Conservation (phyloP, 768 basidiomycete species). For the Saitozyma podzolica region DNA sequence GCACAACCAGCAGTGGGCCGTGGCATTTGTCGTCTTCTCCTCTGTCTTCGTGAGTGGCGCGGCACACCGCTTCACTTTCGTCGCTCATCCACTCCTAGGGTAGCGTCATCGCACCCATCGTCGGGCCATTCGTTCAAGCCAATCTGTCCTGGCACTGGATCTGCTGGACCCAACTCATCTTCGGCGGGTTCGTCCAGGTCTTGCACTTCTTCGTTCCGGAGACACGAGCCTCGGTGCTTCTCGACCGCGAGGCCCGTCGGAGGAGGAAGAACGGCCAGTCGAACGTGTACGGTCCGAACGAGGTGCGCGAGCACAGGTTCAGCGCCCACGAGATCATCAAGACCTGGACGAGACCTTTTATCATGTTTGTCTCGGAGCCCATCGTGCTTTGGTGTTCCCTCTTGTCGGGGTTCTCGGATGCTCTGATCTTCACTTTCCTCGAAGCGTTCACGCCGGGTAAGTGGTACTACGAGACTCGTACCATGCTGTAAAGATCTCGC, state of each 20-base stretch:
- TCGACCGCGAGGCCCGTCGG: constrained; percentile 35
- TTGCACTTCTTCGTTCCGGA: constrained; percentile 47
- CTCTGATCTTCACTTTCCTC: constrained; percentile 50
- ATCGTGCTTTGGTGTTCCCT: constrained; percentile 48
- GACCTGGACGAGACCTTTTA: constrained; percentile 38
- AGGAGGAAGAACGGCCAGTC: constrained; percentile 30
- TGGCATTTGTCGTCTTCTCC: constrained; percentile 46
- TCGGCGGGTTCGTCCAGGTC: constrained; percentile 41
- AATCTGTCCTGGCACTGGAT: constrained; percentile 30
- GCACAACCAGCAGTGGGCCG: constrained; percentile 42
- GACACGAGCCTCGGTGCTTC: constrained; percentile 38
- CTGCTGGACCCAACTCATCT: constrained; percentile 46
- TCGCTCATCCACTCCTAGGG: constrained; percentile 11
- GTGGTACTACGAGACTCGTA: too few relatives aligned
- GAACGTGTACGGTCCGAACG: constrained; percentile 43
- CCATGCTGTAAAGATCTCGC: too few relatives aligned
- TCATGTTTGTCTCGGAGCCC: constrained; percentile 45
- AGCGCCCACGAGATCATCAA: constrained; percentile 18
- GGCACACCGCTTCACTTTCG: background rate
- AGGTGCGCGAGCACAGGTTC: constrained; percentile 35
- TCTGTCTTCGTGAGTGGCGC: constrained; percentile 19
- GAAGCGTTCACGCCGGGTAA: constrained; percentile 30
- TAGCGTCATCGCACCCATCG: constrained; percentile 31
- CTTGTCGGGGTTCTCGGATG: constrained; percentile 47
- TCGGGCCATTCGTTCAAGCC: constrained; percentile 32